These are phyloP conservation scores for Aquanectria penicillioides DNA, from an alignment of 2,329 filamentous ascomycete genomes.

Conservation along the genomic window DNA sequence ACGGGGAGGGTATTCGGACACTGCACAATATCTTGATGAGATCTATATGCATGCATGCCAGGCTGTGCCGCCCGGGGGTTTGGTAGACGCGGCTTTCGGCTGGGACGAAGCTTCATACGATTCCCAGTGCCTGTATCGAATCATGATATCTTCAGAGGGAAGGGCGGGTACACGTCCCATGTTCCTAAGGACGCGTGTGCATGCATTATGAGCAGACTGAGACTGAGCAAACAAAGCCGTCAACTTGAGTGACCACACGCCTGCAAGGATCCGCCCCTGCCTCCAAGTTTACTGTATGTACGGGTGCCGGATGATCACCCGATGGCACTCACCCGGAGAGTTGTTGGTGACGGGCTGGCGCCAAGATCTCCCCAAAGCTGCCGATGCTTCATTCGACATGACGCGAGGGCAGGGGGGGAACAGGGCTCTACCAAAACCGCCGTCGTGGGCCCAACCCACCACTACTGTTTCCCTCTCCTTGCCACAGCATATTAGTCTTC, in stretches of 20 bases:
- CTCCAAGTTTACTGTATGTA: neutral
- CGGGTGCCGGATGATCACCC: slow-evolving; percentile 19
- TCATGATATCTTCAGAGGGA: too few species aligned
- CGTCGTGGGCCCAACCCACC: neutral
- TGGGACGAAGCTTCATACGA: neutral
- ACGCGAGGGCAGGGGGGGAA: slow-evolving; percentile 8
- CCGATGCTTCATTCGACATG: slow-evolving; percentile 14
- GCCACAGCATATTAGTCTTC: neutral
- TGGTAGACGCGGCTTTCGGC: neutral
- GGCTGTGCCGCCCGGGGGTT: neutral
- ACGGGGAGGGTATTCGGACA: too few species aligned
- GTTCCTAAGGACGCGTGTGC: neutral
- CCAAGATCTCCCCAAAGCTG: slow-evolving; percentile 7
- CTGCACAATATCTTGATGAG: slow-evolving; percentile 29
- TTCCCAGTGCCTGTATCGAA: neutral
- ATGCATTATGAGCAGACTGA: slow-evolving; percentile 11
- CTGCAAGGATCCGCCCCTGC: slow-evolving; percentile 17
- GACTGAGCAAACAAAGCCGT: slow-evolving; percentile 7
- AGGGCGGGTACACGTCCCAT: too few species aligned
- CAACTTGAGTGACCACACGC: neutral
- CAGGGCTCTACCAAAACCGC: neutral
- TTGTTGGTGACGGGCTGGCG: slow-evolving; percentile 12
- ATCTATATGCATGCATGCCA: slow-evolving; percentile 19
- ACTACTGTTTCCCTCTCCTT: neutral
- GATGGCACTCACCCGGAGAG: slow-evolving; percentile 6